Evolutionary conservation across 192 early-diverging fungal genomes (phyloP).

Genomic region (Spinellus fusiger): DNA sequence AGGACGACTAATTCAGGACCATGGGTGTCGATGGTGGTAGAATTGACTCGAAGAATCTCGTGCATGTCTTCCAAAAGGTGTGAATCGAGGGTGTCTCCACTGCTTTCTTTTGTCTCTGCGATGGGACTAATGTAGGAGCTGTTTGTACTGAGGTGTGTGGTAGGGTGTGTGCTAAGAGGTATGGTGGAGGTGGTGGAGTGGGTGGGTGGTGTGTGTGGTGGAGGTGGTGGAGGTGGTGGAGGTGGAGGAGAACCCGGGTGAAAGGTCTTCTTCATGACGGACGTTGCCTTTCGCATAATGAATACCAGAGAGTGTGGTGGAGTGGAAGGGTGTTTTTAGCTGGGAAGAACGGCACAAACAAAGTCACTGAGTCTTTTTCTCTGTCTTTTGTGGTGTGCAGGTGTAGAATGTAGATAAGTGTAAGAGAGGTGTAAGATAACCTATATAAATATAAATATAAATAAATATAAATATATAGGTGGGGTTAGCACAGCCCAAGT

Average conservation of each 20-base stretch:
- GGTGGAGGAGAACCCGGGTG: background rate
- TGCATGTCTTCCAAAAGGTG: background rate
- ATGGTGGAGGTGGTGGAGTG: background rate
- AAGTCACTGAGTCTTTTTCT: too few species aligned
- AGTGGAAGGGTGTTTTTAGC: too few species aligned
- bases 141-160: too few species aligned
- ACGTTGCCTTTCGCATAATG: background rate
- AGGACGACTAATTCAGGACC: background rate
- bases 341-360: too few species aligned
- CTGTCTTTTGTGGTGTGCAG: too few species aligned
- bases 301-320: background rate
- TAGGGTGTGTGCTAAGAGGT: too few species aligned
- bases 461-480: too few species aligned
- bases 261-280: constrained; percentile 12
- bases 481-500: too few species aligned
- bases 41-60: background rate
- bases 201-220: background rate
- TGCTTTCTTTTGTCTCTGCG: background rate
- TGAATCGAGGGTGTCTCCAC: background rate
- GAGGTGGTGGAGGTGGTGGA: background rate
- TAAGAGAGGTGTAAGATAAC: too few species aligned
- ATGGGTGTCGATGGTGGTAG: background rate
- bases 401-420: too few species aligned
- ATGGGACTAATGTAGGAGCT: too few species aligned
- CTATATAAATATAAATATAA: too few species aligned